Evolutionary conservation across 352 stramenopile genomes (phyloP), one percentile per base, ranked within the genome.

Genomic region (Phytophthora ohioensis): DNA sequence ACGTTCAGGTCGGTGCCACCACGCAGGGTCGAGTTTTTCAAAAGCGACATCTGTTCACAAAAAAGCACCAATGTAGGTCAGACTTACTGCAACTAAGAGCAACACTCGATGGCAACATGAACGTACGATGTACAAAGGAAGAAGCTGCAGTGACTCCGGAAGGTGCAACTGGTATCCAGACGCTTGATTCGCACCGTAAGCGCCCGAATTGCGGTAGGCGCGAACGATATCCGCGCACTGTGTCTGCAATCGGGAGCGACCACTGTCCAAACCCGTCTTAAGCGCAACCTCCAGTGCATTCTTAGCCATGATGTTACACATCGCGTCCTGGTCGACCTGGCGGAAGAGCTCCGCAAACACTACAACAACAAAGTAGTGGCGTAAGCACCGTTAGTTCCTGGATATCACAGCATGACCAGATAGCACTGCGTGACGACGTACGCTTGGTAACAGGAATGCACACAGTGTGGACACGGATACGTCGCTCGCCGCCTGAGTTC

Each of bases 381-480:
- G 30, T 56, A 45, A 63, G 13, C 21, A 31, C 1, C 4, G n/a
- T 52, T 47, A 45, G 30, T 42, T 30, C 17, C 17, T 31, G 43
- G 35, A 70, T n/a, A 30, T n/a, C 46, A 57, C 48, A 43, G 11
- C n/a, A 59, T 0, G 35, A 1, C 5, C 11, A 30, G 13, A 52
- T 53, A 4, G 36, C 39, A 17, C 30, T 27, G 35, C 5, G n/a
- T 31, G 48, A 41, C 17, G 49, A 84, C 84, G 31, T 87, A 95
- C 88, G 53, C 61, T 95, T 95, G 35, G 87, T 90, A 58, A 99
- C 93, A 5, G 96, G 96, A 38, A 99, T 80, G 49, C 95, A 98
- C 45, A 99, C 64, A n/a, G 97, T 99, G 81, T 99, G 96, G 39
- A 99, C 97, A 58, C 97, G 94, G 66, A 99, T 99, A 57, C 98